phyloP scores from a whole-genome alignment of 2,329 filamentous ascomycete genomes.

The Fusarium sarcochroum region DNA sequence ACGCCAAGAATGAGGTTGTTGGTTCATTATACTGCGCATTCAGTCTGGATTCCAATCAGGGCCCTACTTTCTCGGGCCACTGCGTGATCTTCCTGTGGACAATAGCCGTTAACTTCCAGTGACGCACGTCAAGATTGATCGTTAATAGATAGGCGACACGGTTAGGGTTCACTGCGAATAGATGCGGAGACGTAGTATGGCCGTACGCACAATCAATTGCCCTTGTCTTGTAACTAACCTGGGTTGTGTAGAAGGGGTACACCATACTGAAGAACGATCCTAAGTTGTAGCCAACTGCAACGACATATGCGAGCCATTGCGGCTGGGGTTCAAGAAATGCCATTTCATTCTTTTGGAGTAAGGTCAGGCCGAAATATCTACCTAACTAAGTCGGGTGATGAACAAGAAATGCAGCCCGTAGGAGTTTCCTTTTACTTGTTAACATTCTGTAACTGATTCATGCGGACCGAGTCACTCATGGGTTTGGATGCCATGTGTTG shows the following conservation, averaged over 20 bases:
- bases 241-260: neutral
- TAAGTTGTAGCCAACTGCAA: neutral
- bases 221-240: neutral
- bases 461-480: neutral
- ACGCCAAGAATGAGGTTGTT: conserved; percentile 32
- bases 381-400: neutral
- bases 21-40: conserved; percentile 33
- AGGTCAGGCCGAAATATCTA: neutral
- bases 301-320: no score
- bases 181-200: neutral
- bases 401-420: neutral
- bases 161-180: neutral
- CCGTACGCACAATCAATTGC: neutral
- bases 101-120: neutral
- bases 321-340: neutral
- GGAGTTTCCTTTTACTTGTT: neutral
- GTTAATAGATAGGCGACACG: neutral
- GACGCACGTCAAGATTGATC: neutral
- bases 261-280: neutral
- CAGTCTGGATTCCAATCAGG: conserved; percentile 7
- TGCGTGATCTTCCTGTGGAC: neutral
- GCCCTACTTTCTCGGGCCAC: conserved; percentile 16
- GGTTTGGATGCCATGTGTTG: neutral
- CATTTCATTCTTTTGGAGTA: neutral
- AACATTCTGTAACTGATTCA: neutral